phyloP scores from a whole-genome alignment of 2,329 filamentous ascomycete genomes.

The Metarhizium humberi region DNA sequence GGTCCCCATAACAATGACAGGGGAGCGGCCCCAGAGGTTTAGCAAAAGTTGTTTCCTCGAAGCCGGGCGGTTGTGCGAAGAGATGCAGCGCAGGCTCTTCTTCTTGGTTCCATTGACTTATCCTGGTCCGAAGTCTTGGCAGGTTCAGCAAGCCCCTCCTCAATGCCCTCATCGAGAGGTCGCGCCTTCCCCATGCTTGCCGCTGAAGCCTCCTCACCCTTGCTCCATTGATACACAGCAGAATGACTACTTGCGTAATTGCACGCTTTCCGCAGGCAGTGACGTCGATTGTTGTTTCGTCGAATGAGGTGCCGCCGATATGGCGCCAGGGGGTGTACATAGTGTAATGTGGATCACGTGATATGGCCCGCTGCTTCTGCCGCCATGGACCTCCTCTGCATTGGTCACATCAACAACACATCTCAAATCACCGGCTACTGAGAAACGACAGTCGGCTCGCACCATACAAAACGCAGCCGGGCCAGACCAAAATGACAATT shows the following conservation, averaged over 20 bases:
- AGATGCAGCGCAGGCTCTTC: no score
- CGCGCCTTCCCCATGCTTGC: background rate
- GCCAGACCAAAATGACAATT: conserved; percentile 21
- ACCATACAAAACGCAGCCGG: conserved; percentile 11
- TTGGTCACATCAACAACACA: background rate
- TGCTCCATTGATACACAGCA: background rate
- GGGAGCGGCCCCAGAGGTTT: background rate
- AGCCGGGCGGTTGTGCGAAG: no score
- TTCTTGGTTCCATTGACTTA: background rate
- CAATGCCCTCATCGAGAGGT: background rate
- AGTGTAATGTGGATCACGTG: conserved; percentile 1
- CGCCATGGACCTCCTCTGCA: background rate
- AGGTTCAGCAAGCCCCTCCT: background rate
- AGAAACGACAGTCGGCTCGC: conserved; percentile 13
- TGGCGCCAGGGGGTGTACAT: background rate
- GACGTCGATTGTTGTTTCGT: background rate
- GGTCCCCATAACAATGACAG: background rate
- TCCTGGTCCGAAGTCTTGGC: background rate
- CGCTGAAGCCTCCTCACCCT: background rate
- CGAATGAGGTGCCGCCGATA: background rate
- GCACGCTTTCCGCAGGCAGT: background rate
- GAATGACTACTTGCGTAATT: background rate
- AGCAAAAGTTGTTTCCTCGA: background rate
- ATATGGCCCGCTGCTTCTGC: background rate
- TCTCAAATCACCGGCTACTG: conserved; percentile 16